Evolutionary conservation across 495 filamentous ascomycete genomes (phyloP).

Genomic region (Penicillium goetzii): DNA sequence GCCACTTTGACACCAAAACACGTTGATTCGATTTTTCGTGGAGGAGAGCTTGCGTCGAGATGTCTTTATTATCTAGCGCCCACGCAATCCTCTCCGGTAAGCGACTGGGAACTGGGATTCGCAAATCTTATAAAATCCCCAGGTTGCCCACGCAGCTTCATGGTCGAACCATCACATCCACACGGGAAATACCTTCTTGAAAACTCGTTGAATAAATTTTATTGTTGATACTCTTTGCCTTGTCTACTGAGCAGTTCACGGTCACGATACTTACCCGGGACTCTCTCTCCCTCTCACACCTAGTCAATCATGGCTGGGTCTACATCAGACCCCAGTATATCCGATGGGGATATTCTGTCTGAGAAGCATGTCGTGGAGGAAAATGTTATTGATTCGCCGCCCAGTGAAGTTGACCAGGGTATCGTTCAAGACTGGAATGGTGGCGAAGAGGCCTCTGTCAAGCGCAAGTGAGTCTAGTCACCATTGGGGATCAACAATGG

Average conservation of each 20-base stretch:
- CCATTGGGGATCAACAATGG: background rate
- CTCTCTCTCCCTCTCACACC: background rate
- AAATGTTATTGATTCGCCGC: slow-evolving; percentile 16
- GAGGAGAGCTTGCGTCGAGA: background rate
- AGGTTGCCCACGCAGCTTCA: background rate
- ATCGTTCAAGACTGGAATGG: slow-evolving; percentile 43
- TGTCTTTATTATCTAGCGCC: background rate
- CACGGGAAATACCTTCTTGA: background rate
- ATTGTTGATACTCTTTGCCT: background rate
- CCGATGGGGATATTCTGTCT: background rate
- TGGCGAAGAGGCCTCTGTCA: slow-evolving; percentile 31
- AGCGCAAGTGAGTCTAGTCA: slow-evolving; percentile 33
- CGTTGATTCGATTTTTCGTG: background rate
- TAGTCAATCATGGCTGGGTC: background rate
- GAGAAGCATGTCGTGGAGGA: slow-evolving; percentile 22
- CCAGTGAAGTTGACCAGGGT: slow-evolving; percentile 23
- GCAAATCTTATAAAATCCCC: background rate
- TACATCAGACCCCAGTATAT: background rate
- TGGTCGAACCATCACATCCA: background rate
- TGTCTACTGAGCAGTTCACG: background rate
- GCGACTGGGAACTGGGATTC: background rate
- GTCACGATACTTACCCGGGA: background rate
- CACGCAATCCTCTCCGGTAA: slow-evolving; percentile 10
- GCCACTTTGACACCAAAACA: slow-evolving; percentile 4
- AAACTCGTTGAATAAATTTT: background rate